These are phyloP conservation scores for Sugiyamaella grinbergsii DNA, from an alignment of 1,139 yeast species.

Conservation along the genomic window DNA sequence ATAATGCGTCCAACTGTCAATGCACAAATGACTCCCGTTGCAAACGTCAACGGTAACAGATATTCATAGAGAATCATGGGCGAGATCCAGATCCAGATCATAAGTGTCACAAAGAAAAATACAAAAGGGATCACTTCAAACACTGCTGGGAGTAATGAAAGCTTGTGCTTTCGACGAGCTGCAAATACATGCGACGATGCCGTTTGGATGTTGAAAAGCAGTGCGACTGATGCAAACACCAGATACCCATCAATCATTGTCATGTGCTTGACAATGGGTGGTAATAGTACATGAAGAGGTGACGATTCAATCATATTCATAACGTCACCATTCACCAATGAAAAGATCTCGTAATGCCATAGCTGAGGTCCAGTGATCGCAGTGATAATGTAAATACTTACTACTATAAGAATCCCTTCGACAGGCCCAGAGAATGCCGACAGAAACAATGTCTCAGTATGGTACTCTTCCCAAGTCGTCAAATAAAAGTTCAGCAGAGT, in stretches of 20 bases:
- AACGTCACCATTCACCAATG: slow-evolving; percentile 23
- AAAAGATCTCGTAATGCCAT: slow-evolving; percentile 53
- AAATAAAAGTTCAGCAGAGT: slow-evolving; percentile 77
- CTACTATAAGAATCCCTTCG: slow-evolving; percentile 79
- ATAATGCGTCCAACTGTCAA: slow-evolving; percentile 88
- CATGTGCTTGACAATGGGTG: slow-evolving; percentile 22
- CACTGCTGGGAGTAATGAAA: slow-evolving; percentile 50
- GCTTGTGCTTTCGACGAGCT: slow-evolving; percentile 48
- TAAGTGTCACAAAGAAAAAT: slow-evolving; percentile 58
- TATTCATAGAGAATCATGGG: slow-evolving; percentile 51
- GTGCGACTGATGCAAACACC: slow-evolving; percentile 55
- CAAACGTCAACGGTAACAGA: slow-evolving; percentile 61
- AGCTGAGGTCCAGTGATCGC: slow-evolving; percentile 59
- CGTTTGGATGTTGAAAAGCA: slow-evolving; percentile 69
- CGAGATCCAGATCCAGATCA: slow-evolving; percentile 49
- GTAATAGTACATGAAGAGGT: slow-evolving; percentile 3
- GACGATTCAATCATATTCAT: slow-evolving; percentile 2
- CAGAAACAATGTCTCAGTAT: slow-evolving; percentile 79
- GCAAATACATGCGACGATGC: slow-evolving; percentile 71
- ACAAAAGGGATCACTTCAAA: slow-evolving; percentile 72
- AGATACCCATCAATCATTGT: slow-evolving; percentile 50
- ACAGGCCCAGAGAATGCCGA: slow-evolving; percentile 92
- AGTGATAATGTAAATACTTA: slow-evolving; percentile 57
- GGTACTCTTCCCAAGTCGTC: slow-evolving; percentile 96
- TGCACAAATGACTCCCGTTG: slow-evolving; percentile 77